These are phyloP conservation scores for Rhodosporidiobolus sp. DNA, from an alignment of 768 basidiomycete species.

Conservation along the genomic window DNA sequence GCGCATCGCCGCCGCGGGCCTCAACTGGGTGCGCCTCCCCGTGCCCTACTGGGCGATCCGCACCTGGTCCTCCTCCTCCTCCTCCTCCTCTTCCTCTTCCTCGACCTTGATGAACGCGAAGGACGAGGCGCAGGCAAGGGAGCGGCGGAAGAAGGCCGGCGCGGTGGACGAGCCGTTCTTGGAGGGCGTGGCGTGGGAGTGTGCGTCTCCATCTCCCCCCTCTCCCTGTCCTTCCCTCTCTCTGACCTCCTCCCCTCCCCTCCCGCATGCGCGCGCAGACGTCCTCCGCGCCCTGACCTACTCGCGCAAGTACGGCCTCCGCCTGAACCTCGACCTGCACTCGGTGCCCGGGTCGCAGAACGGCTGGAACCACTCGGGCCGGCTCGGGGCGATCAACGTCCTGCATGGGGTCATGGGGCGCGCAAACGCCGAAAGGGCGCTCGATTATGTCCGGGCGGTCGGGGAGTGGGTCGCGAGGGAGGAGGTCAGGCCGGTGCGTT, in stretches of 20 bases:
- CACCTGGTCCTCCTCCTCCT: constrained; percentile 50
- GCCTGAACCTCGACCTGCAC: constrained; percentile 88
- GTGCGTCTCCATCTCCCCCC: constrained; percentile 44
- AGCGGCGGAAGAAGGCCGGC: background rate
- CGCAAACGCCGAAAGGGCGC: constrained; percentile 83
- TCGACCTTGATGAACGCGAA: constrained; percentile 39
- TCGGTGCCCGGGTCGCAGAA: constrained; percentile 70
- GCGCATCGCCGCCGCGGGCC: constrained; percentile 83
- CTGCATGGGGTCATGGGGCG: constrained; percentile 68
- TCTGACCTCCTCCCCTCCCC: too few relatives aligned
- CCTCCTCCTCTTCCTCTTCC: too few relatives aligned
- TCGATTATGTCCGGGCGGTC: constrained; percentile 80
- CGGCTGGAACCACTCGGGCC: constrained; percentile 94
- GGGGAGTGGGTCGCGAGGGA: constrained; percentile 71
- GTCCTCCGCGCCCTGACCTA: constrained; percentile 88
- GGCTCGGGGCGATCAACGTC: constrained; percentile 70
- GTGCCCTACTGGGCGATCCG: constrained; percentile 91
- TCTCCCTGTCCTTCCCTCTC: background rate
- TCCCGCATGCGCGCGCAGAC: constrained; percentile 46
- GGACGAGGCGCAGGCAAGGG: too few relatives aligned
- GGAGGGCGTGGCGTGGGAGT: constrained; percentile 72
- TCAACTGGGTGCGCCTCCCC: constrained; percentile 89
- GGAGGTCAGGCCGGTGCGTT: background rate
- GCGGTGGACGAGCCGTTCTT: constrained; percentile 72
- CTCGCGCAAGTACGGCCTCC: constrained; percentile 93